Base-by-base conservation (phyloP, 257 asterid species). In the Solanum neorickii region DNA sequence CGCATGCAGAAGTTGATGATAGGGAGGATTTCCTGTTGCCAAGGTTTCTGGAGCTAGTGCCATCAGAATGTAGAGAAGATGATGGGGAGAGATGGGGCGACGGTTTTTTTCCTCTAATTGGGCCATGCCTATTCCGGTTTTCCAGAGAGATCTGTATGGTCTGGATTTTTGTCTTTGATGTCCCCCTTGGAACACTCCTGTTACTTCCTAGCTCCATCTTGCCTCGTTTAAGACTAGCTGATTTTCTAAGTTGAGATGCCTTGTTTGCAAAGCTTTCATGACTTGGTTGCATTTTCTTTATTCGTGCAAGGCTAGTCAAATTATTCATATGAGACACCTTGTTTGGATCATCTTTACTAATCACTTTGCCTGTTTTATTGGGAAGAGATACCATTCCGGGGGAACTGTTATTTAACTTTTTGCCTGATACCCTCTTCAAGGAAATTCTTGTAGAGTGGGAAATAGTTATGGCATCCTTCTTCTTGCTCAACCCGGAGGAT, bases 251-350 rank as follows among this genome's bases (percentile, higher is more conserved):
- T 80, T 10, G 68, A 80, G 69, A 75, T 70, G 90, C 92, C 85
- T 90, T 94, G 90, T 93, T 94, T 4, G 90, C 89, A 13, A 89
- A 85, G 16, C 69, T 85, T 62, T 92, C 91, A 41, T 66, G 35
- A 20, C 44, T 42, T 23, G 89, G 80, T 60, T 87, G 89, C 86
- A 84, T 83, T 23, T 12, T 59, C 69, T 69, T 77, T 3, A 72
- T 62, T 31, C 86, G 84, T 49, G 21, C 77, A 73, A 16, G 70
- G 31, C 47, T n/a, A 8, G 29, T 82, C 52, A 88, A 85, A 88
- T 83, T 89, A 78, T 80, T 68, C 46, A 85, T 29, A 44, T 25
- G 59, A 80, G 86, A 74, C n/a, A 6, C 72, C 42, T 41, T 62
- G 59, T 84, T 73, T 80, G 62, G 68, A 78, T 78, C 65, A 78